Evolutionary conservation across 1,139 yeast genomes (phyloP).

Genomic region (Scheffersomyces quercinus): DNA sequence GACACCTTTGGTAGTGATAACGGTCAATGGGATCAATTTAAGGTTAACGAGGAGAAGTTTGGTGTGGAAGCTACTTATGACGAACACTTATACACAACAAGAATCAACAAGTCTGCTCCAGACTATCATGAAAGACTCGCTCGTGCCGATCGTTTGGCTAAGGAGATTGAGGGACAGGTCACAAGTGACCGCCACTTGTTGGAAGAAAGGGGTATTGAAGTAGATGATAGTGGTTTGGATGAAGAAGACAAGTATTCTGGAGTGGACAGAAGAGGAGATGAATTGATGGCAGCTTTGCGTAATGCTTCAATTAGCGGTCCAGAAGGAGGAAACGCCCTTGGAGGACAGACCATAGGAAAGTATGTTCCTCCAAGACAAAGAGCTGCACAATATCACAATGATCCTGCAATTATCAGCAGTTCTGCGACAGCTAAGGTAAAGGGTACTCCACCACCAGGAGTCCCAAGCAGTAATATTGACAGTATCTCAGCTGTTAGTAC

Average conservation of each 20-base stretch:
- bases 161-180: slow-evolving; percentile 73
- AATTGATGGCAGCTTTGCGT: slow-evolving; percentile 61
- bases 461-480: neutral
- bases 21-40: slow-evolving; percentile 86
- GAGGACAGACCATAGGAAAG: slow-evolving; percentile 25
- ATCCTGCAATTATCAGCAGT: slow-evolving; percentile 75
- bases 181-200: slow-evolving; percentile 78
- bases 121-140: slow-evolving; percentile 65
- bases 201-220: slow-evolving; percentile 80
- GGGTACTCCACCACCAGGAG: neutral
- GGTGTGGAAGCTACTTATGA: slow-evolving; percentile 87
- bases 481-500: slow-evolving; percentile 1
- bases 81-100: slow-evolving; percentile 87
- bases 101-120: slow-evolving; percentile 72
- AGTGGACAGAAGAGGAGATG: slow-evolving; percentile 65
- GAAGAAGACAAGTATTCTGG: slow-evolving; percentile 98
- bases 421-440: slow-evolving; percentile 29
- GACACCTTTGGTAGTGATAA: slow-evolving; percentile 23
- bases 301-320: slow-evolving; percentile 26
- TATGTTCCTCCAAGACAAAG: slow-evolving; percentile 69
- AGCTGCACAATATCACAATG: slow-evolving; percentile 63
- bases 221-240: slow-evolving; percentile 85
- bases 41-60: slow-evolving; percentile 82
- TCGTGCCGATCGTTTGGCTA: slow-evolving; percentile 77
- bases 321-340: neutral